phyloP scores from a whole-genome alignment of 1,284 basidiomycete species.

The Cryptococcus sp. region DNA sequence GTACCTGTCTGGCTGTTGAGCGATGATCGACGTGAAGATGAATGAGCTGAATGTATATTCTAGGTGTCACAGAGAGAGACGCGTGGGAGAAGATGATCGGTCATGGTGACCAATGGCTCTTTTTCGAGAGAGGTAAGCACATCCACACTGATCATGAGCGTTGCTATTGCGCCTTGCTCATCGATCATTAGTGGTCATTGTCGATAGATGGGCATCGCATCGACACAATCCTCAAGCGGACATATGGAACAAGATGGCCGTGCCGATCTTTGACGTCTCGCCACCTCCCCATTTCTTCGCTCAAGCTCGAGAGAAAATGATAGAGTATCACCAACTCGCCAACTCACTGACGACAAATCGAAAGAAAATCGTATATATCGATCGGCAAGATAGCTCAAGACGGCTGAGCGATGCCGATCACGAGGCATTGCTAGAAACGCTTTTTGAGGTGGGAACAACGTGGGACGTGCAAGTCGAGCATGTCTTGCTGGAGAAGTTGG shows the following conservation, averaged over 20 bases:
- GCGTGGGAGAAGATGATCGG: background rate
- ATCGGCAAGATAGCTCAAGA: conserved; percentile 29
- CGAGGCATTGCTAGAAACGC: conserved; percentile 13
- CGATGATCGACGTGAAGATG: no score
- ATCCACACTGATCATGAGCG: background rate
- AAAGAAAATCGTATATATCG: conserved; percentile 35
- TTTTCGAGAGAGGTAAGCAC: no score
- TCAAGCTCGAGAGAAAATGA: background rate
- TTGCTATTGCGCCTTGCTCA: background rate
- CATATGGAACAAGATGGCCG: conserved; percentile 38
- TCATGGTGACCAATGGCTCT: background rate
- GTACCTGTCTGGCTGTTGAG: background rate
- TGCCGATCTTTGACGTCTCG: conserved; percentile 20
- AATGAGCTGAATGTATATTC: no score
- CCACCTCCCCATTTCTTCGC: conserved; percentile 2
- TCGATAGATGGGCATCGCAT: conserved; percentile 38
- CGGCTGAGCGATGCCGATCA: conserved; percentile 20
- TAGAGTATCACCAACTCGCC: no score
- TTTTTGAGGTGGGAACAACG: conserved; percentile 13
- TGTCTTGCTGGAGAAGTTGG: conserved; percentile 20
- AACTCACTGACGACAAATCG: background rate
- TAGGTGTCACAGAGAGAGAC: no score
- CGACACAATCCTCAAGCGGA: conserved; percentile 24
- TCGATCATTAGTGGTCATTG: conserved; percentile 24
- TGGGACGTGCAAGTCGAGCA: conserved; percentile 19